Conservation (phyloP, 2,329 filamentous ascomycete genomes). For the Pseudogymnoascus verrucosus region DNA sequence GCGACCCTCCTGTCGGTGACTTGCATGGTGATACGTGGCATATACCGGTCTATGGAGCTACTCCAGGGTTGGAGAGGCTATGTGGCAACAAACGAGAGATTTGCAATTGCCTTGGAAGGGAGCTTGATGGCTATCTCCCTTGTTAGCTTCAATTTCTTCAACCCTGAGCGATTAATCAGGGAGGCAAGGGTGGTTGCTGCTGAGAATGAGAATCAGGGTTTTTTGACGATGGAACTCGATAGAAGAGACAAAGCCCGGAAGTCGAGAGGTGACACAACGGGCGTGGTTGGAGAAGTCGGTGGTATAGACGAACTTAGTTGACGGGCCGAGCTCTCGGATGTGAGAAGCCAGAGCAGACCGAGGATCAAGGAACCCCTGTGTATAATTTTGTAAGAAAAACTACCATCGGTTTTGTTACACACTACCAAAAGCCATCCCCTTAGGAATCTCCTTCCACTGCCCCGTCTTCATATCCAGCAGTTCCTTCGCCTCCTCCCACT, state of each 20-base stretch:
- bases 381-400: neutral
- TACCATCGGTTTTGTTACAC: neutral
- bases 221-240: neutral
- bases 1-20: slow-evolving; percentile 22
- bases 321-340: neutral
- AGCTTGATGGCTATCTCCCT: slow-evolving; percentile 34
- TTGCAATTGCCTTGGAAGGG: slow-evolving; percentile 35
- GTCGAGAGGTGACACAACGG: neutral
- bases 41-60: slow-evolving; percentile 41
- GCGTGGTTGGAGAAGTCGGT: neutral
- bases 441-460: slow-evolving; percentile 24
- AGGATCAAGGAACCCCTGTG: neutral
- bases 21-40: slow-evolving; percentile 36
- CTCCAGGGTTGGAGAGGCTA: slow-evolving; percentile 35
- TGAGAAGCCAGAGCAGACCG: neutral
- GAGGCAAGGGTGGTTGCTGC: neutral
- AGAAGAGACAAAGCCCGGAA: neutral
- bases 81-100: slow-evolving; percentile 35
- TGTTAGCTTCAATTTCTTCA: slow-evolving; percentile 26
- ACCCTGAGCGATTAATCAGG: neutral
- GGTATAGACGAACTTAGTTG: neutral
- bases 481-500: slow-evolving; percentile 19
- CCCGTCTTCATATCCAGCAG: slow-evolving; percentile 22
- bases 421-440: slow-evolving; percentile 13
- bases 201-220: neutral